Evolutionary conservation across 2,329 filamentous ascomycete species (phyloP), one percentile per base, ranked within the genome.

Genomic region (Aspergillus tamarii): DNA sequence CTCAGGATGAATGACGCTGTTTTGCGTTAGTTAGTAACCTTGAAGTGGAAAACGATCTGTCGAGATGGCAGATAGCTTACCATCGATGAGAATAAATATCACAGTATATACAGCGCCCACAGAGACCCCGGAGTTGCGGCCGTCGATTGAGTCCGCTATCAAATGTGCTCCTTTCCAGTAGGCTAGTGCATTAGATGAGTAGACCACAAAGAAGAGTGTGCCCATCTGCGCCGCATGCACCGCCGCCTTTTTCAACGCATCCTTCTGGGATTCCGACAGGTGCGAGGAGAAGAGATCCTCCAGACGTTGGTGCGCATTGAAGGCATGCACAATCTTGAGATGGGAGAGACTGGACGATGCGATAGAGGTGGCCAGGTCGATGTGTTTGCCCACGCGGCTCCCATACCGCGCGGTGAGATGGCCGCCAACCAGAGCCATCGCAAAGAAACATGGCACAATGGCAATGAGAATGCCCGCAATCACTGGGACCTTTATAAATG

Each of bases 141-240:
- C 36, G 10, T 66, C 67, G 7, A 75, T 68, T 3, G 72, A 69
- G 39, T 67, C 76, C 10, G 82, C 81, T 54, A 88, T 84, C 66
- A 84, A 83, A 36, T 79, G 81, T 61, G 86, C 87, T 48, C 89
- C 89, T 71, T 89, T 84, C 87, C 87, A 91, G 72, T 89, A 91
- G 0, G 88, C 87, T 19, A 91, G 78, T 0, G 86, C 87, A 72
- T 90, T 91, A 5, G 87, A 86, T 1, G 86, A 84, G 67, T 89
- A 91, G 5, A 87, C 87, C 67, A 91, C 85, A 66, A 91, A 90
- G 73, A 89, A 91, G 3, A 90, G 77, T 12, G 84, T 74, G 1
- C 88, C 88, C 10, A 86, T 81, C 72, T 89, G 87, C 0, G 84
- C 71, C 1, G 85, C 89, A 39, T 84, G 81, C 0, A 83, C 80